Base-by-base conservation (phyloP, 176 grass and related monocot genomes). In the Otatea glauca region DNA sequence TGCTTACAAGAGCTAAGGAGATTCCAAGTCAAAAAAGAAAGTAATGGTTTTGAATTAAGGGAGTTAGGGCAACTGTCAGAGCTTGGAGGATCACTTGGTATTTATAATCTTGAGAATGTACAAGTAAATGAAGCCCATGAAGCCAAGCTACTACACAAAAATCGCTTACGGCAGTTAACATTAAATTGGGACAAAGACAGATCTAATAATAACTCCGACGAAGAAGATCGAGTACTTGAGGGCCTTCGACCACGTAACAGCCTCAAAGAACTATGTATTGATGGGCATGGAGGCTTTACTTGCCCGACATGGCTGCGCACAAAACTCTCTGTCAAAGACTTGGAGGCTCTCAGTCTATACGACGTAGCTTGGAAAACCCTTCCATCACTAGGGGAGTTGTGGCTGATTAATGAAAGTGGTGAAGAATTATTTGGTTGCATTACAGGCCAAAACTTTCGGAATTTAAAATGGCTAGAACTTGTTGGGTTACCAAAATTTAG, bases 121-220 rank as follows among this genome's bases (percentile, higher is more conserved):
- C 2, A 0, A 0, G n/a, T 3, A 9, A 29, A 14, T 2, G 32
- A 72, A 20, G 56, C 44, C 48, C 6, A 9, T 3, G 54, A 62
- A 63, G 55, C 67, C 51, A 79, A 79, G 17, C 6, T 79, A 3
- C 0, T 20, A 0, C 0, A 39, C 9, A 86, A 79, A 41, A 3
- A 6, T 0, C 20, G 21, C 3, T 5, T 85, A 5, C 14, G 7
- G 0, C 0, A 20, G 0, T 20, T 85, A 23, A 0, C 11, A 69
- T 0, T 85, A 45, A 0, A 0, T 2, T 85, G 83, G 83, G 21
- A 11, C 1, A 6, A 0, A 3, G 0, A 0, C 2, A 44, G 21
- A 7, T 0, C 11, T 4, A 47, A 38, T 49, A 15, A 0, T 1
- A 0, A 72, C 0, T 6, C 7, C 4, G 1, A 3, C 0, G 1